These are phyloP conservation scores for Penicillium maclennaniae DNA, from an alignment of 495 filamentous ascomycete species.

Conservation along the genomic window DNA sequence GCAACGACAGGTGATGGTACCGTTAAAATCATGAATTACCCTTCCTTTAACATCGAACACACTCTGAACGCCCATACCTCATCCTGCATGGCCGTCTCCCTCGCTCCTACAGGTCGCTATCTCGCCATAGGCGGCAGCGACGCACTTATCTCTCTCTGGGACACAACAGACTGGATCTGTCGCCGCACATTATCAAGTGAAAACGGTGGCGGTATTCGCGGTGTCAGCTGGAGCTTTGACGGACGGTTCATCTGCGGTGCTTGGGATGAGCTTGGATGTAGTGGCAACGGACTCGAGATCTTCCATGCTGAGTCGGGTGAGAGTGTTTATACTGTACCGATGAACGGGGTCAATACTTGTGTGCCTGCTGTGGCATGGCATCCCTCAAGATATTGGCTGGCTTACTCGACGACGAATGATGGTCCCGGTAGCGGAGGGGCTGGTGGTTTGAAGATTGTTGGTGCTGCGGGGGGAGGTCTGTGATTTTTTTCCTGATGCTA, in stretches of 20 bases:
- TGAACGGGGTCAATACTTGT: slow-evolving; percentile 45
- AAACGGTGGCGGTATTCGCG: slow-evolving; percentile 74
- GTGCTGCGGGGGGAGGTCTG: slow-evolving; percentile 46
- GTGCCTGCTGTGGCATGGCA: slow-evolving; percentile 80
- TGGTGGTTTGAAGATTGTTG: slow-evolving; percentile 78
- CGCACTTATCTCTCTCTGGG: slow-evolving; percentile 84
- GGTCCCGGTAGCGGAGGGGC: slow-evolving; percentile 67
- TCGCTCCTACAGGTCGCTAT: slow-evolving; percentile 73
- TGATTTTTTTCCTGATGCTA: slow-evolving; percentile 1
- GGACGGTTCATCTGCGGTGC: slow-evolving; percentile 83
- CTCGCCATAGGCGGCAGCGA: slow-evolving; percentile 88
- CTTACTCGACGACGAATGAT: slow-evolving; percentile 79
- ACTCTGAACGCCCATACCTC: slow-evolving; percentile 82
- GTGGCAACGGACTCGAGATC: slow-evolving; percentile 58
- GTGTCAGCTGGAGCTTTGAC: slow-evolving; percentile 87
- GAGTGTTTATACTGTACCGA: slow-evolving; percentile 73
- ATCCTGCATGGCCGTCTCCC: slow-evolving; percentile 63
- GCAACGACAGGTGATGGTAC: slow-evolving; percentile 78
- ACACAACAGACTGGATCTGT: slow-evolving; percentile 90
- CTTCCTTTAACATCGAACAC: slow-evolving; percentile 47
- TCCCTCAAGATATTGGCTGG: slow-evolving; percentile 81
- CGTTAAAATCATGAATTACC: slow-evolving; percentile 73
- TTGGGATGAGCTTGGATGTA: slow-evolving; percentile 63
- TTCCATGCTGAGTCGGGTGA: slow-evolving; percentile 89
- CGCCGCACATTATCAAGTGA: slow-evolving; percentile 67